These are phyloP conservation scores for Vitis labrusca DNA, from an alignment of 164 flowering plant genomes.

Conservation along the genomic window DNA sequence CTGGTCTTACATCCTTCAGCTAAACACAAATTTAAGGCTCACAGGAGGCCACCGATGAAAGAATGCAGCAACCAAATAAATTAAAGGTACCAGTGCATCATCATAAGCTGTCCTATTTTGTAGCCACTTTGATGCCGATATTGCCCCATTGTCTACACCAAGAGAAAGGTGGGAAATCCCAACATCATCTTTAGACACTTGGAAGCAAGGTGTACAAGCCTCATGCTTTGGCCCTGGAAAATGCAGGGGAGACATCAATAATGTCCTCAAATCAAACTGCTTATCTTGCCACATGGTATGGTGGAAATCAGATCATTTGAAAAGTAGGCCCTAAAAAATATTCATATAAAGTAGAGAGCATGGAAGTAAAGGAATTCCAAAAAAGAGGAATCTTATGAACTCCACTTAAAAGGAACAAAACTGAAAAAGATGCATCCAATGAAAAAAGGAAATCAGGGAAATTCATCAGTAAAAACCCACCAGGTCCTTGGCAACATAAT, in stretches of 20 bases:
- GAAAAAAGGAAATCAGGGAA: background rate
- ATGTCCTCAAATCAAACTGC: conserved; percentile 29
- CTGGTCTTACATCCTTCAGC: conserved; percentile 30
- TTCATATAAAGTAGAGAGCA: conserved; percentile 4
- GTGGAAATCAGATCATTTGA: conserved; percentile 13
- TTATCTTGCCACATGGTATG: conserved; percentile 32
- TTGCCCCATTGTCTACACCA: conserved; percentile 27
- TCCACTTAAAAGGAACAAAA: background rate
- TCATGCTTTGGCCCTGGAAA: conserved; percentile 67
- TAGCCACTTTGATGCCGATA: conserved; percentile 28
- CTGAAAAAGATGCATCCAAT: background rate
- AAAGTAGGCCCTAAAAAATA: background rate
- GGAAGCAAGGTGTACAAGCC: conserved; percentile 54
- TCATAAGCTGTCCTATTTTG: conserved; percentile 16
- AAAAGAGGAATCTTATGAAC: background rate
- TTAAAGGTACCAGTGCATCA: conserved; percentile 10
- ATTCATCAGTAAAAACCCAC: background rate
- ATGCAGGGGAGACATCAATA: conserved; percentile 69
- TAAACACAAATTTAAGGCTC: conserved; percentile 24
- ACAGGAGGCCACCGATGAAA: conserved; percentile 31
- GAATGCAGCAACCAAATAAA: conserved; percentile 19
- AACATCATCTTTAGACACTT: conserved; percentile 44
- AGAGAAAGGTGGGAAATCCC: conserved; percentile 43
- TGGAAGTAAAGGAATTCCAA: background rate
- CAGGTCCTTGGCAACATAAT: background rate